Base-by-base conservation (phyloP, 2,329 filamentous ascomycete genomes). In the Microcera coccophila region DNA sequence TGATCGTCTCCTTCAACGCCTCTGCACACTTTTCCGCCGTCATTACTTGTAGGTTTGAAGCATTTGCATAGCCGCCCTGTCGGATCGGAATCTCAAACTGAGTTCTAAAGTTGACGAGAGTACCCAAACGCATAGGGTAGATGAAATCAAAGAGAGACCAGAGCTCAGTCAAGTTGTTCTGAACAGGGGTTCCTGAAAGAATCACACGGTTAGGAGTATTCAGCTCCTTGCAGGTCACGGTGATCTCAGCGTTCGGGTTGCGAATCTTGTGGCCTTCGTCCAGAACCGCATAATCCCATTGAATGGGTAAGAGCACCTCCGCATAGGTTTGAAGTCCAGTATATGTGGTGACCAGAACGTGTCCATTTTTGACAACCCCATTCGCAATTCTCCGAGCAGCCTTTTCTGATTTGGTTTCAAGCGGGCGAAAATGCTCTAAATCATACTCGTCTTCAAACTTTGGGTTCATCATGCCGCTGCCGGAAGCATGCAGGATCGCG, bases 91-190 rank as follows among this genome's bases (percentile, higher is more conserved):
- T 85, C 61, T 97, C 93, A 52, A 98, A 97, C 47, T 95, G 84
- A 46, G 84, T 84, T 35, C 90, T 81, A 62, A 98, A 98, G 50
- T 87, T 89, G 44, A 96, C 86, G 11, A 97, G 73, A 0, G 88
- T 96, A 0, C 93, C 94, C 5, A 98, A 71, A 12, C 90, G 85
- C 88, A 97, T 96, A 0, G 94, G 93, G 49, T 90, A 97, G 44
- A 97, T 85, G 60, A 98, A 98, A 62, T 98, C 94, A 60, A 98
- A 97, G 0, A 98, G 71, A 0, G 91, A 97, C 91, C 93, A 98
- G 1, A 98, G 72, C 62, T 98, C 94, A 1, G 86, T 84, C 19
- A 98, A 69, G 50, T 96, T 97, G 64, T 98, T 98, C 64, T 98
- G 94, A 74, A 98, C 94, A 0, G 94, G 94, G 0, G 93, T 98